A percentile compares a stretch with the other conserved stretches of the same genome.
Evolutionary conservation across 208 protist genomes (phyloP).

Genomic region (Leishmania guyanensis): DNA sequence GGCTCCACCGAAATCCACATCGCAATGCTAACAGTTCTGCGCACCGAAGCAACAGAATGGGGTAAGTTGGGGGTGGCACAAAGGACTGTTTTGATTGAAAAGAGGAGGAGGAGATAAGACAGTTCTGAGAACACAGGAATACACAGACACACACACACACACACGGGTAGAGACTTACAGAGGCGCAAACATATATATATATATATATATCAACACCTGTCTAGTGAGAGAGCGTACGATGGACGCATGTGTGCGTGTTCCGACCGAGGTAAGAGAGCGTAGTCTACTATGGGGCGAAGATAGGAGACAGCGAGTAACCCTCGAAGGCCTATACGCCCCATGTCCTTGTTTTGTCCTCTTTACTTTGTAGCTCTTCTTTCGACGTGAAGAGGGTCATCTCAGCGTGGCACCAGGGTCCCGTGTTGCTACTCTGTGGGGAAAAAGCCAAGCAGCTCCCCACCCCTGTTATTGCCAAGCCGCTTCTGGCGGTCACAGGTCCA

Average conservation of each 20-base stretch:
- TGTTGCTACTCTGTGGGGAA: neutral
- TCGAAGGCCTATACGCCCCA: neutral
- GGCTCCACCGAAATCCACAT: neutral
- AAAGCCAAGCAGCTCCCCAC: neutral
- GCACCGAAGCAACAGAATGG: neutral
- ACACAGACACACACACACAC: slow-evolving; percentile 1
- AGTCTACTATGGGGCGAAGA: neutral
- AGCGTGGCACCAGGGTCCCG: neutral
- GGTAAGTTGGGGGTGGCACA: neutral
- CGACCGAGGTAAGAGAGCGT: too few relatives aligned
- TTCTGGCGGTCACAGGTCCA: too few relatives aligned
- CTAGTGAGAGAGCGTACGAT: neutral
- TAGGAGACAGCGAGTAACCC: neutral
- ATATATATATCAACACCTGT: neutral
- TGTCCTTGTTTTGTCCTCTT: neutral
- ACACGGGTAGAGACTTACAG: neutral
- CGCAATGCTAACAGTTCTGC: neutral
- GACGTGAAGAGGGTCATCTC: neutral
- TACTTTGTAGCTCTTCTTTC: neutral
- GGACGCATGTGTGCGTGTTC: neutral
- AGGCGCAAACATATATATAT: neutral
- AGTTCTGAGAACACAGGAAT: neutral
- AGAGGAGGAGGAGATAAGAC: neutral
- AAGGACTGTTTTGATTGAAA: neutral
- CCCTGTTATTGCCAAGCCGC: too few relatives aligned